A percentile compares a stretch with the other conserved stretches of the same genome.
Evolutionary conservation across 2,329 filamentous ascomycete genomes (phyloP).

Genomic region (Diaporthe eres): DNA sequence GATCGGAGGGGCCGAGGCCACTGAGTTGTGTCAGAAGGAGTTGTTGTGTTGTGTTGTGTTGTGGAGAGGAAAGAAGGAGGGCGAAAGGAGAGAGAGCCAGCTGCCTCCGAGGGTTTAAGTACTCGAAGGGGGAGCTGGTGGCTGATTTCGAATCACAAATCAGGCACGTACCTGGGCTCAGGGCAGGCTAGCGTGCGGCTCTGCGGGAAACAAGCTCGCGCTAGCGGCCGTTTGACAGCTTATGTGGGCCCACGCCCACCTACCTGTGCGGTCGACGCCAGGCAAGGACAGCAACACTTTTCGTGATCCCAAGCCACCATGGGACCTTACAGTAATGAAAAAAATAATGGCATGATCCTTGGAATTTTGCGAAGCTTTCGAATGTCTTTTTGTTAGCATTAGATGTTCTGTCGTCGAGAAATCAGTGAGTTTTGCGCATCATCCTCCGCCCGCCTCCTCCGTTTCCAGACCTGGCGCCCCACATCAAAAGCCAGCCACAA

Average conservation of each 20-base stretch:
- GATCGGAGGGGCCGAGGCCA: conserved; percentile 19
- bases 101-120: background rate
- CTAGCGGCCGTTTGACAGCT: background rate
- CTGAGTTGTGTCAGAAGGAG: conserved; percentile 4
- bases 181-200: background rate
- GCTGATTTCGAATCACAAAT: conserved; percentile 9
- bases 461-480: background rate
- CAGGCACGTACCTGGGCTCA: background rate
- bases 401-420: background rate
- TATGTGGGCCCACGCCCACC: background rate
- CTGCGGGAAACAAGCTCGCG: background rate
- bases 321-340: background rate
- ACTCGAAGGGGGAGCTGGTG: conserved; percentile 4
- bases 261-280: background rate
- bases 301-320: background rate
- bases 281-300: background rate
- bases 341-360: rapidly evolving
- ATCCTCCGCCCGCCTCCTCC: background rate
- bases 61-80: background rate
- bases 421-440: background rate
- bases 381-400: background rate
- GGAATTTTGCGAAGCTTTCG: background rate
- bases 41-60: conserved; percentile 3
- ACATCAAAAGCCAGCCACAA: background rate
- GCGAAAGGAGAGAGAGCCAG: background rate